Base-by-base conservation (phyloP, 148 eudicot genomes). In the Fagopyrum esculentum region DNA sequence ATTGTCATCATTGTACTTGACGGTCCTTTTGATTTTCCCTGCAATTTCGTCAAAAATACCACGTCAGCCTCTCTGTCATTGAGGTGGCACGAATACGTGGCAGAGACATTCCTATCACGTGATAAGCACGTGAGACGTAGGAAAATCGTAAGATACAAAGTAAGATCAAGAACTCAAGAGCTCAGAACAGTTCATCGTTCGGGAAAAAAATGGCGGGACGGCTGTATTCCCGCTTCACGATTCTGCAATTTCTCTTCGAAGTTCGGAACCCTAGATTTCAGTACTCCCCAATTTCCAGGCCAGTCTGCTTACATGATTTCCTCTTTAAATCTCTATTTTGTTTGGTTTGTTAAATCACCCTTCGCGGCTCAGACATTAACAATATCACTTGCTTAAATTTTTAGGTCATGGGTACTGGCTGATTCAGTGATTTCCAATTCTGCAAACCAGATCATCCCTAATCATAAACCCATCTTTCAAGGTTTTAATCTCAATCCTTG, bases 201-300 rank as follows among this genome's bases (percentile, higher is more conserved):
- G 49, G 47, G 17, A 19, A 2, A 64, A 78, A n/a, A 66, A 81
- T 88, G 91, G 83, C 81, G 30, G 71, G 78, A 69, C 78, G 81
- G 76, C 77, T 85, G 3, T 69, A 17, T 80, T 80, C 77, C 74
- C 87, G 88, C 81, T 77, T 78, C 50, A 74, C 73, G 50, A n/a
- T 35, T 6, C 77, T 82, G 2, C 85, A 79, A 2, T 64, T 76
- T 77, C 74, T 83, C 74, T 81, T 74, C 77, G 47, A 66, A 66
- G 15, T 48, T 12, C 71, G 12, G 3, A 19, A 43, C 9, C 3
- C 45, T 30, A 22, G 51, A 61, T 63, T 75, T 30, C 57, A 6
- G 8, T 48, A 43, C 35, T 48, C 69, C 15, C 54, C 72, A 60
- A 26, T 60, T 47, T 26, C 47, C 68, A 61, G 77, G 71, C 61